Conservation (phyloP, 2,329 filamentous ascomycete species). For the Pyricularia grisea region DNA sequence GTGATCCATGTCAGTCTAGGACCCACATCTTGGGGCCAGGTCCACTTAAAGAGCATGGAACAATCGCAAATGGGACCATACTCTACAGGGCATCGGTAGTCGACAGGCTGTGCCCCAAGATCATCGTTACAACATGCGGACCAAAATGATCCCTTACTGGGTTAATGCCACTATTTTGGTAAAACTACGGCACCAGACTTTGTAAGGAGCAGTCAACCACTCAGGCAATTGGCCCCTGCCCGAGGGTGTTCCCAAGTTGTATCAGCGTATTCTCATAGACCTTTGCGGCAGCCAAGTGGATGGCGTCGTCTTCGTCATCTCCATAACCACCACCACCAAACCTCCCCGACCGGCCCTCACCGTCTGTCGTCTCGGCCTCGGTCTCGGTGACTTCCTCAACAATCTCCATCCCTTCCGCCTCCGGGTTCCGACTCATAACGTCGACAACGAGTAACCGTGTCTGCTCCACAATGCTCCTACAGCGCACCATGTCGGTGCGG, state of each 20-base stretch:
- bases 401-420: slow-evolving; percentile 33
- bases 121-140: neutral
- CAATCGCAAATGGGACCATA: neutral
- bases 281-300: slow-evolving; percentile 61
- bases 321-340: slow-evolving; percentile 17
- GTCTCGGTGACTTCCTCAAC: slow-evolving; percentile 17
- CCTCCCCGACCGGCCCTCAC: slow-evolving; percentile 16
- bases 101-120: neutral
- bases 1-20: no score
- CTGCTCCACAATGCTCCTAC: slow-evolving; percentile 71
- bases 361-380: slow-evolving; percentile 20
- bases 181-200: neutral
- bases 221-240: slow-evolving; percentile 19
- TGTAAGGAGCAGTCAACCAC: neutral
- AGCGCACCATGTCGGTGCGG: slow-evolving; percentile 76
- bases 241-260: slow-evolving; percentile 60
- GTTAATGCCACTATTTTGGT: neutral
- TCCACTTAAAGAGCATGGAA: neutral
- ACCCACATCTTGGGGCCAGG: no score
- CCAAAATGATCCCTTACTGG: neutral
- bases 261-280: slow-evolving; percentile 77
- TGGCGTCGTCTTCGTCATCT: slow-evolving; percentile 26
- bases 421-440: slow-evolving; percentile 47
- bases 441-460: slow-evolving; percentile 64
- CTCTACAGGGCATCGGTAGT: neutral